These are phyloP conservation scores for Barbarea vulgaris DNA, from an alignment of 345 rosid genomes.

Conservation along the genomic window DNA sequence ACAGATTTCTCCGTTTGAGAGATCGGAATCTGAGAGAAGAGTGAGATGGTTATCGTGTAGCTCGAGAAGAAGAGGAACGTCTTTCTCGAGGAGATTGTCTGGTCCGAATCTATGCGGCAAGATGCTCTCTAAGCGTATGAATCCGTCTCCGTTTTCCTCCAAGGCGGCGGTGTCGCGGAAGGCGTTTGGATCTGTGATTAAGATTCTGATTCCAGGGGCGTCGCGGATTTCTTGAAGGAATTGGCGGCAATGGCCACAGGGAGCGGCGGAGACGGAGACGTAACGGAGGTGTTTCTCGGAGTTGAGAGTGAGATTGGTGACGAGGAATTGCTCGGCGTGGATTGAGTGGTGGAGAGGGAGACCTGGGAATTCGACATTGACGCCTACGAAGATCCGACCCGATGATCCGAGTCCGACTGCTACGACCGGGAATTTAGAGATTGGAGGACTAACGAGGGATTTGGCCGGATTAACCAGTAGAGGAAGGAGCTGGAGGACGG, in stretches of 20 bases:
- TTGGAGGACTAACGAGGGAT: slow-evolving; percentile 63
- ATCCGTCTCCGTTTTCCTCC: slow-evolving; percentile 25
- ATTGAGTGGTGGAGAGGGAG: slow-evolving; percentile 82
- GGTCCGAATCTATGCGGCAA: slow-evolving; percentile 89
- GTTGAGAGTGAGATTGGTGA: slow-evolving; percentile 71
- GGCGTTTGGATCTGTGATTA: not conserved
- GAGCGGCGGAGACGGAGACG: slow-evolving; percentile 77
- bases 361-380: slow-evolving; percentile 80
- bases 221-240: slow-evolving; percentile 77
- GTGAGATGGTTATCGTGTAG: slow-evolving; percentile 55
- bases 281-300: slow-evolving; percentile 50
- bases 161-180: not conserved
- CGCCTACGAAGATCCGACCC: slow-evolving; percentile 76
- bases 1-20: slow-evolving; percentile 18
- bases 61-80: slow-evolving; percentile 66
- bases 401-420: slow-evolving; percentile 79
- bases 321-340: slow-evolving; percentile 94
- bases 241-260: slow-evolving; percentile 98
- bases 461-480: no score
- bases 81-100: slow-evolving; percentile 55
- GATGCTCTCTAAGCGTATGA: slow-evolving; percentile 45
- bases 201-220: slow-evolving; percentile 43
- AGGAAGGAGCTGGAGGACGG: slow-evolving; percentile 67
- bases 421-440: slow-evolving; percentile 64
- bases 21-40: slow-evolving; percentile 16